phyloP scores from a whole-genome alignment of 306 rosid species.

The Vigna trinervia region DNA sequence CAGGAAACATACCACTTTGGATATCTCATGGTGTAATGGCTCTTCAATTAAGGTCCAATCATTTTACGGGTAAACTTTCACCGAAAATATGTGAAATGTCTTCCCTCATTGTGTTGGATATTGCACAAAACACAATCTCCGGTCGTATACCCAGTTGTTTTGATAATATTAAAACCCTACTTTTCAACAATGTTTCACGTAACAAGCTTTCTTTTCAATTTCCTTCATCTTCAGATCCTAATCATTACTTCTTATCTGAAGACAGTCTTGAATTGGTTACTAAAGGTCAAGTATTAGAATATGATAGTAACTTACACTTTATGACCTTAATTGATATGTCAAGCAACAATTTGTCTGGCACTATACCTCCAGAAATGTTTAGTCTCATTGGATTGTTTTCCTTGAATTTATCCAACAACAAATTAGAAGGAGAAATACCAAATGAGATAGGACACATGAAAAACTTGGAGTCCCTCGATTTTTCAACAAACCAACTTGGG shows the following conservation, averaged over 20 bases:
- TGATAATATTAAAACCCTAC: neutral
- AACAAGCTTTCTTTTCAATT: neutral
- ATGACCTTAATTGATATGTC: no score
- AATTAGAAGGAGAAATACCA: neutral
- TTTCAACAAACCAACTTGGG: neutral
- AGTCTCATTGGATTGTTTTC: neutral
- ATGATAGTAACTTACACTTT: no score
- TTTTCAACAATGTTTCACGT: neutral
- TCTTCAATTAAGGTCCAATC: neutral
- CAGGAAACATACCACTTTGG: neutral
- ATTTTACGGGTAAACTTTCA: neutral
- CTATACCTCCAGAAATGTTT: neutral
- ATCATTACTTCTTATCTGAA: rapidly evolving
- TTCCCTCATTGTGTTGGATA: neutral
- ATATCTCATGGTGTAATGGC: neutral
- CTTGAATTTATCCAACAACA: neutral
- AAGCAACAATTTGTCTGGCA: no score
- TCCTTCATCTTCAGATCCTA: rapidly evolving
- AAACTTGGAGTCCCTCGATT: neutral
- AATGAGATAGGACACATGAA: conserved; percentile 1
- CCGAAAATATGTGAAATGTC: neutral
- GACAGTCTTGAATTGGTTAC: neutral
- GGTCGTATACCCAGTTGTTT: neutral
- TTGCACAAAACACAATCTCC: neutral
- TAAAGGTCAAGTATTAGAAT: neutral